Percentiles rank a stretch among this genome's conserved stretches.
These are phyloP conservation scores for Paecilomyces variotii DNA, from an alignment of 2,329 filamentous ascomycete species.

Conservation along the genomic window DNA sequence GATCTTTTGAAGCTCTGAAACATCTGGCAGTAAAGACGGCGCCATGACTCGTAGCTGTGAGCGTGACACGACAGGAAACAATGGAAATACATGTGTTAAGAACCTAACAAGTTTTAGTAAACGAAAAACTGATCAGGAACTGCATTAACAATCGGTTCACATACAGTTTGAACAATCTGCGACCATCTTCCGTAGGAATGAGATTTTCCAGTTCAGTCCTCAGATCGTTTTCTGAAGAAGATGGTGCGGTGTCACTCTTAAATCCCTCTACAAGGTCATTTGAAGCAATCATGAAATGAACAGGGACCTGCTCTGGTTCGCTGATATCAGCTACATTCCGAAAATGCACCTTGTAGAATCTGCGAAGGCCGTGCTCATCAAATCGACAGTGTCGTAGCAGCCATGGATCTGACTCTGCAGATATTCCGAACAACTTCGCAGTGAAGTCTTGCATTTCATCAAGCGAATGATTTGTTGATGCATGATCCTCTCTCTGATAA, in stretches of 20 bases:
- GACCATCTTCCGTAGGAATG: not conserved
- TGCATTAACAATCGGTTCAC: not conserved
- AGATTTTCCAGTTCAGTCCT: not conserved
- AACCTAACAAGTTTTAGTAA: conserved; percentile 11
- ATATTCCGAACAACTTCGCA: conserved; percentile 23
- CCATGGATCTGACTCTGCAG: conserved; percentile 29
- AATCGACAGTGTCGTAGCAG: conserved; percentile 29
- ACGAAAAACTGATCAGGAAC: not conserved
- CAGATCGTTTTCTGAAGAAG: conserved; percentile 2
- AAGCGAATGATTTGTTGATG: not conserved
- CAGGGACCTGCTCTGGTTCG: conserved; percentile 24
- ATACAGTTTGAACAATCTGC: not conserved
- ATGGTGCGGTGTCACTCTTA: conserved; percentile 2
- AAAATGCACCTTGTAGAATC: conserved; percentile 28
- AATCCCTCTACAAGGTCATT: conserved; percentile 1
- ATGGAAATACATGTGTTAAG: conserved; percentile 22
- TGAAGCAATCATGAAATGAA: conserved; percentile 12
- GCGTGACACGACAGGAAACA: conserved; percentile 23
- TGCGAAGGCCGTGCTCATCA: conserved; percentile 27
- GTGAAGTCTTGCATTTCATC: conserved; percentile 15
- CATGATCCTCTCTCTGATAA: not conserved
- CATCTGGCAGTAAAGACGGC: conserved; percentile 13
- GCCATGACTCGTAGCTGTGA: conserved; percentile 18
- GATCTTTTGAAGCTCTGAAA: conserved; percentile 11
- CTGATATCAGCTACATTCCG: conserved; percentile 32